Conservation (phyloP, 345 rosid species). For the Carallia brachiata region DNA sequence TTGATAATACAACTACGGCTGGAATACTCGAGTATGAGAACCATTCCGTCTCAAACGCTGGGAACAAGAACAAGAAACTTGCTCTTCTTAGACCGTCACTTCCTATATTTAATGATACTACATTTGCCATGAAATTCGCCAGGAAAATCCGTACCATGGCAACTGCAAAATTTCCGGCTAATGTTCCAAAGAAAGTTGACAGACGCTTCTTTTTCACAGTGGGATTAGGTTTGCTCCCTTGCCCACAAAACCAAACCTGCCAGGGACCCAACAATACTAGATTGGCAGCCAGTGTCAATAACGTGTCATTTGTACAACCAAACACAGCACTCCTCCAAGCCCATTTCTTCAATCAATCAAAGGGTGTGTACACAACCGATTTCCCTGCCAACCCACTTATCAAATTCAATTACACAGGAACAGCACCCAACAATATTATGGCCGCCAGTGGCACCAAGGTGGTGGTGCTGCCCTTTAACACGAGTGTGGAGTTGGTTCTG, state of each 20-base stretch:
- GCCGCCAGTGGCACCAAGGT: constrained; percentile 43
- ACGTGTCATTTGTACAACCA: constrained; percentile 48
- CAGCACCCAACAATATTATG: constrained; percentile 39
- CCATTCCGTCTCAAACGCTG: constrained; percentile 14
- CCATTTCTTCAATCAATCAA: constrained; percentile 43
- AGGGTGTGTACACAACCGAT: constrained; percentile 44
- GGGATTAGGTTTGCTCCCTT: constrained; percentile 45
- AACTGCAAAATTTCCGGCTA: constrained; percentile 41
- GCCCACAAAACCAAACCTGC: constrained; percentile 39
- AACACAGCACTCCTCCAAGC: constrained; percentile 43
- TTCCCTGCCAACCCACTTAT: constrained; percentile 45
- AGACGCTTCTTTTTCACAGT: constrained; percentile 49
- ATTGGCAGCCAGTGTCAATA: constrained; percentile 43
- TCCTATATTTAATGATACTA: constrained; percentile 46
- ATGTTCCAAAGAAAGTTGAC: constrained; percentile 42
- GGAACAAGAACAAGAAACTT: constrained; percentile 22
- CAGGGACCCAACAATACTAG: constrained; percentile 50
- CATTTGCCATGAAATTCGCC: constrained; percentile 33
- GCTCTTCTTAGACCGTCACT: constrained; percentile 32
- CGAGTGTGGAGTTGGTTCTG: constrained; percentile 50
- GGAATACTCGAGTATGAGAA: constrained; percentile 39
- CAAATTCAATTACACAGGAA: constrained; percentile 55
- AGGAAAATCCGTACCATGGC: constrained; percentile 44
- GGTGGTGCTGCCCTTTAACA: constrained; percentile 34
- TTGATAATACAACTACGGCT: constrained; percentile 49